These are phyloP conservation scores for Suhomyces ambrosiae DNA, from an alignment of 1,139 yeast genomes.

Conservation along the genomic window DNA sequence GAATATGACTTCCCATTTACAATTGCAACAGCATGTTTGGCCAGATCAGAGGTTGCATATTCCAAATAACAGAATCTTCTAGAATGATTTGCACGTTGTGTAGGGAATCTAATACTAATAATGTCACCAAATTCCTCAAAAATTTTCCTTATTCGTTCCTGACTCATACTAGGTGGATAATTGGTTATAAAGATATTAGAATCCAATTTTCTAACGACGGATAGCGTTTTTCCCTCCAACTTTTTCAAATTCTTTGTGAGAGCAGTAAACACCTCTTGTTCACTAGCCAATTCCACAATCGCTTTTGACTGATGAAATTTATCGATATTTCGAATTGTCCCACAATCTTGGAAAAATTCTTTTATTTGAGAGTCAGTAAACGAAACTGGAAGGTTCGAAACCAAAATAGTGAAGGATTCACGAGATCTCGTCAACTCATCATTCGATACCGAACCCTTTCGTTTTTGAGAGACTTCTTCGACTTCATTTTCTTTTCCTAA, in stretches of 20 bases:
- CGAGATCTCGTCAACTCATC: slow-evolving; percentile 46
- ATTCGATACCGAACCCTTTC: background rate
- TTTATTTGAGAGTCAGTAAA: slow-evolving; percentile 36
- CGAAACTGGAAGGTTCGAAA: slow-evolving; percentile 38
- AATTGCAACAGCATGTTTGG: slow-evolving; percentile 46
- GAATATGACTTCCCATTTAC: slow-evolving; percentile 41
- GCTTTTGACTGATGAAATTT: slow-evolving; percentile 36
- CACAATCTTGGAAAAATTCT: slow-evolving; percentile 62
- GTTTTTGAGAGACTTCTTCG: background rate
- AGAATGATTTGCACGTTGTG: slow-evolving; percentile 52
- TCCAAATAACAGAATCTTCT: slow-evolving; percentile 82
- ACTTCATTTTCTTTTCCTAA: slow-evolving; percentile 2
- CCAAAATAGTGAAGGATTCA: slow-evolving; percentile 56
- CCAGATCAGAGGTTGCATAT: slow-evolving; percentile 45
- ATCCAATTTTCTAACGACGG: slow-evolving; percentile 47
- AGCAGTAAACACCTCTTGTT: slow-evolving; percentile 58
- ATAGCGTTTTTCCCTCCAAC: slow-evolving; percentile 44
- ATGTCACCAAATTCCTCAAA: slow-evolving; percentile 51
- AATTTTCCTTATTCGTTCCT: slow-evolving; percentile 39
- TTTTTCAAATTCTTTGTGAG: slow-evolving; percentile 58
- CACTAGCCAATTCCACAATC: slow-evolving; percentile 55
- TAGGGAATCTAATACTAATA: slow-evolving; percentile 66
- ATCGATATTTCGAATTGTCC: slow-evolving; percentile 40
- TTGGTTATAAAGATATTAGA: slow-evolving; percentile 71
- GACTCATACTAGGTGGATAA: slow-evolving; percentile 61